These are phyloP conservation scores for Exophiala lecanii-corni DNA, from an alignment of 2,329 filamentous ascomycete genomes.

Conservation along the genomic window DNA sequence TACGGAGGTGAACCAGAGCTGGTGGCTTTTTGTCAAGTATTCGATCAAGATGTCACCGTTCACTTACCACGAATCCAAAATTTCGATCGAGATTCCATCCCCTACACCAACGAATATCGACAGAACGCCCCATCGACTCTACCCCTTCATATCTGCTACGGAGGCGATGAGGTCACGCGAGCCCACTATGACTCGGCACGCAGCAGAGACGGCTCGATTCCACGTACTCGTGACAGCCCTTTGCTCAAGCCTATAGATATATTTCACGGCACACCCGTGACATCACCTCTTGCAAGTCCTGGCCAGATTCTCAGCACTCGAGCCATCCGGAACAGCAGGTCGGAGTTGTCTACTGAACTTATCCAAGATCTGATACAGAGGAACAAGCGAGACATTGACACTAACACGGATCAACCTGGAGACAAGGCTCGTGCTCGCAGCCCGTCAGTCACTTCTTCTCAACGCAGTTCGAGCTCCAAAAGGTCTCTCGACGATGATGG, in stretches of 20 bases:
- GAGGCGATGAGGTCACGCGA: slow-evolving; percentile 27
- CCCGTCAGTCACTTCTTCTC: slow-evolving; percentile 27
- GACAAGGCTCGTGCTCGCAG: slow-evolving; percentile 24
- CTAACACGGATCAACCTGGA: slow-evolving; percentile 19
- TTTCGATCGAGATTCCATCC: slow-evolving; percentile 20
- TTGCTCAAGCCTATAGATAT: slow-evolving; percentile 15
- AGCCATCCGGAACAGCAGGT: slow-evolving; percentile 22
- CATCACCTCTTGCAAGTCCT: slow-evolving; percentile 8
- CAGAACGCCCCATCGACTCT: slow-evolving; percentile 5
- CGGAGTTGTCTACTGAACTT: slow-evolving; percentile 24
- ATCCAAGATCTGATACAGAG: slow-evolving; percentile 25
- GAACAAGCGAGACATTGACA: slow-evolving; percentile 22
- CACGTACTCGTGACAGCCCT: slow-evolving; percentile 19
- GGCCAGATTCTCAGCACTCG: slow-evolving; percentile 16
- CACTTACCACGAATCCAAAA: slow-evolving; percentile 25
- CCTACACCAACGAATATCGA: slow-evolving; percentile 24
- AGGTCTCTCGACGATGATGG: slow-evolving; percentile 28
- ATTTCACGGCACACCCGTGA: slow-evolving; percentile 2
- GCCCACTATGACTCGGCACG: slow-evolving; percentile 28
- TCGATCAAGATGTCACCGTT: slow-evolving; percentile 53
- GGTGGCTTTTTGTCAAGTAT: slow-evolving; percentile 60
- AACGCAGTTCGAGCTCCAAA: slow-evolving; percentile 28
- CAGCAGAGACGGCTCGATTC: slow-evolving; percentile 23
- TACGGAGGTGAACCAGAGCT: slow-evolving; percentile 67
- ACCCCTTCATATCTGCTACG: slow-evolving; percentile 27